Base-by-base conservation (phyloP, 352 stramenopile species). In the Globisporangium iwayamae region DNA sequence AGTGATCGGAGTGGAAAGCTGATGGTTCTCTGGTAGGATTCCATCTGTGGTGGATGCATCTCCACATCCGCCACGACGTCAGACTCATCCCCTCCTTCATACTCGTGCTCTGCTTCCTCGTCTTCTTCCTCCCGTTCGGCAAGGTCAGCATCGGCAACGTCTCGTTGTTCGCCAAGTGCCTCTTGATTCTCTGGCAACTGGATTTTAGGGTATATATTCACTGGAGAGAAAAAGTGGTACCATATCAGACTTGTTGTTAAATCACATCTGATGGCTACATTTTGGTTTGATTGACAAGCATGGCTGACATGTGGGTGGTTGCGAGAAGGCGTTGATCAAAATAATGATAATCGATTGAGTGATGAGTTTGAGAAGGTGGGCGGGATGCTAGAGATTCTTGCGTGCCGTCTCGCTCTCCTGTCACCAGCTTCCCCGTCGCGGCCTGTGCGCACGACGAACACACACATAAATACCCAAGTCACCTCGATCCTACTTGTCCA, bases 401-500 rank as follows among this genome's bases (percentile, higher is more conserved):
- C 11, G 13, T 14, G 38, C 3, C 11, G 38, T 43, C 38, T 47
- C 13, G 10, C 41, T 20, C 4, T n/a, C 41, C 14, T 47, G 13
- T 20, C 14, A 22, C 16, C 18, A 50, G 10, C 13, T 50, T 9
- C 43, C 43, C 18, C 0, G 14, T 25, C 39, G 25, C 25, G 14
- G 28, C 16, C 50, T 22, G 9, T 8, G 50, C 50, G 45, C 20
- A 63, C 28, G n/a, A 55, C 34, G 32, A 36, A 36, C 52, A 67
- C 36, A 39, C 28, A 62, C 52, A 62, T 56, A 58, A 34, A 36
- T 45, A 65, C 8, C 5, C n/a, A 38, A 18, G 18, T 14, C 25
- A 11, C 4, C 32, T 14, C 16, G 3, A 11, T 48, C 10, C 52
- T 32, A 65, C 22, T 73, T 69, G 54, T 73, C 67, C 53, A 86